phyloP scores from a whole-genome alignment of 2,329 filamentous ascomycete genomes.

The Diaporthe aspalathi region DNA sequence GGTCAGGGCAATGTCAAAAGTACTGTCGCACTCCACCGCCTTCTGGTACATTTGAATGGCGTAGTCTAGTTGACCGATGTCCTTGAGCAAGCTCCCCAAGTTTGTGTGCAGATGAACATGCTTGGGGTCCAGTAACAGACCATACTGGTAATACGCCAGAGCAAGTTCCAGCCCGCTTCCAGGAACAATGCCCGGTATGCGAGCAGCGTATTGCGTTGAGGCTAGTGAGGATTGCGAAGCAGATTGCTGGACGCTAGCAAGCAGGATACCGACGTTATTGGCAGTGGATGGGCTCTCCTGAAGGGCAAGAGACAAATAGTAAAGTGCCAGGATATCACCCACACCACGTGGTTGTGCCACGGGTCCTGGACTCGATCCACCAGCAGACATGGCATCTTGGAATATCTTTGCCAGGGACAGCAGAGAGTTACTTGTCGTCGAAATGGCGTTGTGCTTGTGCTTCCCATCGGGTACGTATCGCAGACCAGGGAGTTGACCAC shows the following conservation, averaged over 20 bases:
- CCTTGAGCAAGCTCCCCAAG: constrained; percentile 92
- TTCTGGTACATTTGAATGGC: constrained; percentile 98
- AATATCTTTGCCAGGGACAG: constrained; percentile 97
- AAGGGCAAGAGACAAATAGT: constrained; percentile 93
- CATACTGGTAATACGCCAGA: constrained; percentile 95
- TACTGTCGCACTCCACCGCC: constrained; percentile 90
- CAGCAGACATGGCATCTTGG: constrained; percentile 91
- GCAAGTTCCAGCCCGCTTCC: constrained; percentile 91
- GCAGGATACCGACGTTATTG: constrained; percentile 96
- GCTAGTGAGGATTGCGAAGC: constrained; percentile 49
- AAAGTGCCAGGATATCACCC: constrained; percentile 91
- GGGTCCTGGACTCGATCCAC: constrained; percentile 64
- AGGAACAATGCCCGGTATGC: constrained; percentile 81
- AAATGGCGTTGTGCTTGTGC: constrained; percentile 82
- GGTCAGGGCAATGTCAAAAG: constrained; percentile 95
- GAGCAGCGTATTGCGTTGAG: constrained; percentile 47
- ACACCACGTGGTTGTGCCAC: constrained; percentile 78
- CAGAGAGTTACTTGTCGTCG: constrained; percentile 94
- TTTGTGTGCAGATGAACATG: constrained; percentile 99
- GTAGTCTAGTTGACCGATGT: constrained; percentile 90
- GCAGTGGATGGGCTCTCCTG: constrained; percentile 97
- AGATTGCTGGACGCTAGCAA: constrained; percentile 90
- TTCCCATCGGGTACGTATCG: constrained; percentile 76
- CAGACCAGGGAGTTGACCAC: constrained; percentile 82
- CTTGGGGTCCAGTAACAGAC: constrained; percentile 83